Base-by-base conservation (phyloP, 352 stramenopile species). In the Phytophthora rubi region DNA sequence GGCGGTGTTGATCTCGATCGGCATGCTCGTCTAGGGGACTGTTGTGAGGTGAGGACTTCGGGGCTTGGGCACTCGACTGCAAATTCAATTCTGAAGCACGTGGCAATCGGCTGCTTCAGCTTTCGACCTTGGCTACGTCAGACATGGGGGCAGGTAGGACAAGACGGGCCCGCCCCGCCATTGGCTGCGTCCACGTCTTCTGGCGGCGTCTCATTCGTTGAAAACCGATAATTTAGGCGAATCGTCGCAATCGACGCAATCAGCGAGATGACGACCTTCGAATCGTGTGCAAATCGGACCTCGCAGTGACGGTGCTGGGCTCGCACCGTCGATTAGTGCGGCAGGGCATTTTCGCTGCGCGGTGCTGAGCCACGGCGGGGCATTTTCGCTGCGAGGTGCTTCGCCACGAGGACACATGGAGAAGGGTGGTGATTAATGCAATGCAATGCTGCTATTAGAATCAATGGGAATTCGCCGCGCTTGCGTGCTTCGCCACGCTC, bases 1-100 rank as follows among this genome's bases (percentile, higher is more conserved):
- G 28, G 73, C 48, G 45, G 70, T 81, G 42, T 82, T 47, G 57
- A 90, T 88, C 57, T 80, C 63, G 57, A 80, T 70, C 53, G 79
- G 73, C 66, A 73, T 80, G 0, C 16, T 68, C 42, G 58, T n/a
- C 1, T 12, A 4, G 13, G 16, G 9, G 52, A 13, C 13, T 58
- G 4, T 12, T 12, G 33, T 39, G 10, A 21, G 18, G 18, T 21
- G 18, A 21, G 18, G 13, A 39, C 15, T 47, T 12, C 2, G 16
- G 39, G 21, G 13, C 18, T 71, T 68, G 32, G 5, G 18, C 16
- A 32, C 57, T 65, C 9, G 58, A 35, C 12, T 37, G 69, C 55
- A 68, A 68, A 76, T 69, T 32, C 47, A 56, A 69, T 71, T 69
- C 63, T 76, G 35, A 76, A 71, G 57, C 48, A 6, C 54, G 51